These are phyloP conservation scores for Boletellus sp. DNA, from an alignment of 1,284 basidiomycete species.

Conservation along the genomic window DNA sequence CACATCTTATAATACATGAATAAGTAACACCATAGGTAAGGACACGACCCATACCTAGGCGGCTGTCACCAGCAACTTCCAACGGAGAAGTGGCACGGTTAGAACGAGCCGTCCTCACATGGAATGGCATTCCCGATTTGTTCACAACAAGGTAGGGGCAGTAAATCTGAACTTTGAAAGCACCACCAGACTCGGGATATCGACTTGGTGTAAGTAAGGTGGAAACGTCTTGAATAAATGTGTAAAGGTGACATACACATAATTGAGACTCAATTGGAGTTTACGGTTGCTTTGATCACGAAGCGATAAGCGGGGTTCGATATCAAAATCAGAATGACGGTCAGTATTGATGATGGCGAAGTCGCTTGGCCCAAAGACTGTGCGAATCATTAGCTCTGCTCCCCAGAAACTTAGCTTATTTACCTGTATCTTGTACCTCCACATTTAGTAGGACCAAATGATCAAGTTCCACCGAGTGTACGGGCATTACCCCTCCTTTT, in stretches of 20 bases:
- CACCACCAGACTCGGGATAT: conserved; percentile 92
- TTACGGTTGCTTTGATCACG: conserved; percentile 78
- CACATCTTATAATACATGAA: conserved; percentile 42
- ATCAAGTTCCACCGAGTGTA: conserved; percentile 94
- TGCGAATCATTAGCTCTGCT: conserved; percentile 4
- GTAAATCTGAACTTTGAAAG: conserved; percentile 97
- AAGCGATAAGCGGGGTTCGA: conserved; percentile 72
- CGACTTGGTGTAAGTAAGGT: conserved; percentile 43
- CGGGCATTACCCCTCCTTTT: conserved; percentile 92
- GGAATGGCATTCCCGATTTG: conserved; percentile 88
- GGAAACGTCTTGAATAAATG: not conserved
- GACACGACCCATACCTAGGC: conserved; percentile 42
- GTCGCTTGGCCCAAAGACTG: conserved; percentile 94
- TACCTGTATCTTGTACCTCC: conserved; percentile 86
- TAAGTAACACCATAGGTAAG: not conserved
- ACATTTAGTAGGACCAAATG: conserved; percentile 93
- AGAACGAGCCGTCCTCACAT: conserved; percentile 66
- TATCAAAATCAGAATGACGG: conserved; percentile 85
- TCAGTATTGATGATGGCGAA: conserved; percentile 98
- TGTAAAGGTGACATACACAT: conserved; percentile 58
- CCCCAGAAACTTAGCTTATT: conserved; percentile 16
- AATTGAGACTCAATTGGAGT: conserved; percentile 83
- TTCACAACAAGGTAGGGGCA: conserved; percentile 92
- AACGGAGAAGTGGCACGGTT: conserved; percentile 70
- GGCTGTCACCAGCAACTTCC: conserved; percentile 82